Conservation (phyloP, 495 filamentous ascomycete species). For the Aspergillus funiculosus region DNA sequence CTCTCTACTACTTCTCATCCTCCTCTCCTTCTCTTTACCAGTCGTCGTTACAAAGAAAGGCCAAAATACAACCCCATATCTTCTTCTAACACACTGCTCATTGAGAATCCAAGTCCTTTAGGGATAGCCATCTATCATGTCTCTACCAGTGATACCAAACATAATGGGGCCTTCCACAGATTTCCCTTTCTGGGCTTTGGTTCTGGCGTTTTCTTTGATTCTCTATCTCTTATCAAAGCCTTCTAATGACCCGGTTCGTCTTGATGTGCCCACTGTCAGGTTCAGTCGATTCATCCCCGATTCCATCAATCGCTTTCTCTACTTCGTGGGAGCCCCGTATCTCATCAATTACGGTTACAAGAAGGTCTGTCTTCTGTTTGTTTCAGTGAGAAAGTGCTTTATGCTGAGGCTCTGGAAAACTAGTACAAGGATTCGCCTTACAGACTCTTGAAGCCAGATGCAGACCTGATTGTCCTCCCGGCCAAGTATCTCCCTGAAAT, state of each 20-base stretch:
- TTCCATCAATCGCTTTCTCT: conserved; percentile 27
- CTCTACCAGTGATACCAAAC: too few species aligned
- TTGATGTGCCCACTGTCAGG: conserved; percentile 25
- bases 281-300: conserved; percentile 22
- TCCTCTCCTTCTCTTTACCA: neutral
- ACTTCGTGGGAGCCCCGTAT: conserved; percentile 17
- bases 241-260: neutral
- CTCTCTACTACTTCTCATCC: neutral
- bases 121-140: too few species aligned
- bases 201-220: neutral
- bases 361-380: conserved; percentile 15
- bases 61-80: too few species aligned
- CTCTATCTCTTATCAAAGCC: neutral
- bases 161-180: too few species aligned
- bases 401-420: neutral
- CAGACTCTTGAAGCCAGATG: conserved; percentile 30
- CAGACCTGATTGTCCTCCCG: conserved; percentile 32
- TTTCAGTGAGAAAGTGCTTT: neutral
- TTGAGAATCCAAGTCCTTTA: too few species aligned
- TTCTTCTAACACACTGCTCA: too few species aligned
- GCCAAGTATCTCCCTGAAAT: conserved; percentile 28
- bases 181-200: neutral
- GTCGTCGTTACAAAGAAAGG: too few species aligned
- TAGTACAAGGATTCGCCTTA: conserved; percentile 30
- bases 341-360: conserved; percentile 28